These are phyloP conservation scores for Linaria vulgaris DNA, from an alignment of 257 asterid genomes.

Conservation along the genomic window DNA sequence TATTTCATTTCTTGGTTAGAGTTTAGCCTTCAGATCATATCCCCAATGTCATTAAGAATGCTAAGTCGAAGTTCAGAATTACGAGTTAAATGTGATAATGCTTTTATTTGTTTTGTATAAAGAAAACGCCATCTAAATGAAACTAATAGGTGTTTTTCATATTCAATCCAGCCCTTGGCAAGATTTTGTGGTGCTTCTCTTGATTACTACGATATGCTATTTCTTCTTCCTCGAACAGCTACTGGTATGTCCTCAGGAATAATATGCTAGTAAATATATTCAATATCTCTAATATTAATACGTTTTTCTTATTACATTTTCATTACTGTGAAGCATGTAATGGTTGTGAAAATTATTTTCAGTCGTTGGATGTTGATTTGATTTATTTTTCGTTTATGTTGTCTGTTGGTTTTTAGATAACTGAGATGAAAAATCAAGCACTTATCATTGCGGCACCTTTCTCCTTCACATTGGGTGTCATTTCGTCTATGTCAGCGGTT, in stretches of 20 bases:
- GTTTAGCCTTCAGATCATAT: neutral
- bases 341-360: neutral
- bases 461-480: conserved; percentile 73
- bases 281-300: conserved; percentile 3
- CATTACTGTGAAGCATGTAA: neutral
- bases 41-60: neutral
- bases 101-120: neutral
- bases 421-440: conserved; percentile 61
- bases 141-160: conserved; percentile 23
- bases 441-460: conserved; percentile 78
- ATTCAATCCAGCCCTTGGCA: conserved; percentile 72
- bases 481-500: conserved; percentile 65
- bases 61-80: neutral
- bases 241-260: conserved; percentile 50
- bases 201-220: conserved; percentile 89
- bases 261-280: neutral
- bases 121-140: neutral
- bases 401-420: conserved; percentile 42
- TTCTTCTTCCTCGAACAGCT: conserved; percentile 96
- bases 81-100: conserved; percentile 4
- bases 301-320: conserved; percentile 8
- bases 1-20: neutral
- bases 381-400: conserved; percentile 1
- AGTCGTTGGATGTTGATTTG: neutral
- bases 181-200: conserved; percentile 92